Base-by-base conservation (phyloP, 495 filamentous ascomycete species). In the Lentithecium fluviatile region DNA sequence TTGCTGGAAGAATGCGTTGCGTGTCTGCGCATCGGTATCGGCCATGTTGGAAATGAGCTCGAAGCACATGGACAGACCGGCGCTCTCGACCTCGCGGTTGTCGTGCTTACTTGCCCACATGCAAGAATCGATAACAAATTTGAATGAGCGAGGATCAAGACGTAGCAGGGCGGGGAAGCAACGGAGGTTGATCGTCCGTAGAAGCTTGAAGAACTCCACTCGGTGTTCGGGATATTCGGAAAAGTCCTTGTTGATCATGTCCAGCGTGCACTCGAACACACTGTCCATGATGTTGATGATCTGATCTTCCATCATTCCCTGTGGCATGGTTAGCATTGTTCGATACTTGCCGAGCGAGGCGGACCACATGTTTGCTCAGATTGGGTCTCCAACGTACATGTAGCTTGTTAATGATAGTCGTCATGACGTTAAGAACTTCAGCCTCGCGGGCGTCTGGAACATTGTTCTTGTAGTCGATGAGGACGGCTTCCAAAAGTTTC, bases 231-330 rank as follows among this genome's bases (percentile, higher is more conserved):
- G 94, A 73, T 95, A 99, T 72, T 99, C 94, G 46, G 95, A 95
- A 77, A 97, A 99, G 70, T 99, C 93, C 75, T 97, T 99, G 82
- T 97, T 99, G 78, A 99, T 97, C 94, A 99, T 99, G 64, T 96
- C 89, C 40, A 99, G 78, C 7, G 94, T 99, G 77, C 94, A 97
- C 74, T 96, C 93, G 71, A 99, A 99, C 19, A 99, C 90, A 69
- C 92, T 94, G 70, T 97, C 91, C 90, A 99, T 96, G 72, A 97
- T 97, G 43, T 85, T 85, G 0, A 91, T 90, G 1, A 99, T 90
- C 74, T 97, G 95, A 71, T 97, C 94, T 71, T 97, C 92, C 95
- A 97, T 97, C 68, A 95, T 79, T 61, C 82, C 83, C 91, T 88
- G 60, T 40, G 5, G 55, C 37, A 4, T 56, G 55, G 69, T 82